These are phyloP conservation scores for Boletus mariae DNA, from an alignment of 1,284 basidiomycete species.

Conservation along the genomic window DNA sequence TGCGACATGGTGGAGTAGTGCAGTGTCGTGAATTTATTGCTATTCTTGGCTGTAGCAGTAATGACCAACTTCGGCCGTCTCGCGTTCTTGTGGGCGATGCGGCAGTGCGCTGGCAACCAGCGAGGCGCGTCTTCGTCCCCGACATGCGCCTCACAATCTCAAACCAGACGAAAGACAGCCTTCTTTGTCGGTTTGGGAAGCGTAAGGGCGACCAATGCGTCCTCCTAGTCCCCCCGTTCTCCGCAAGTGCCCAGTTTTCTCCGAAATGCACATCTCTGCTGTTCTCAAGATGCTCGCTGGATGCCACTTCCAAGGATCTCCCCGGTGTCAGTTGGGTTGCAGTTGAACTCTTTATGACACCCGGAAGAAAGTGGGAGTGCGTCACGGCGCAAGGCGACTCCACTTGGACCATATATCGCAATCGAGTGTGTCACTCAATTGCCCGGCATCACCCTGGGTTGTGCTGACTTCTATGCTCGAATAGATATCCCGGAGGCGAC, in stretches of 20 bases:
- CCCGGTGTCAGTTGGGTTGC: conserved; percentile 22
- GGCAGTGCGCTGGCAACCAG: too few relatives aligned
- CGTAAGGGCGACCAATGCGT: conserved; percentile 7
- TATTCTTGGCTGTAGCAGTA: not conserved
- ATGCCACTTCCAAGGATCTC: conserved; percentile 12
- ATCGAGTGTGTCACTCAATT: conserved; percentile 39
- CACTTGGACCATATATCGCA: conserved; percentile 56
- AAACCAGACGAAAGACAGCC: conserved; percentile 42
- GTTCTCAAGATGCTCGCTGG: conserved; percentile 13
- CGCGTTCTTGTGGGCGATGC: too few relatives aligned
- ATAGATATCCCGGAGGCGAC: conserved; percentile 40
- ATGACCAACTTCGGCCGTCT: too few relatives aligned
- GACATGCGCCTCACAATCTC: conserved; percentile 44
- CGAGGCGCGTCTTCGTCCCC: not conserved
- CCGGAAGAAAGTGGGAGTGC: conserved; percentile 43
- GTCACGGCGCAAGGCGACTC: conserved; percentile 40
- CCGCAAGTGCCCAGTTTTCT: conserved; percentile 25
- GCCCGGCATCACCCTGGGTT: not conserved
- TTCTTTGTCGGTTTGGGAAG: conserved; percentile 27
- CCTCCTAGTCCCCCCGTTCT: conserved; percentile 25
- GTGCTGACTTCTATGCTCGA: conserved; percentile 5
- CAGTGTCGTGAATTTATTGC: not conserved
- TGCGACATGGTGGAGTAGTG: conserved; percentile 14
- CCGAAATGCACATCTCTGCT: conserved; percentile 9
- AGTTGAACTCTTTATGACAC: conserved; percentile 22